A percentile compares a stretch with the other conserved stretches of the same genome.
Conservation (phyloP, 148 eudicot species). For the Rhododendron williamsianum region DNA sequence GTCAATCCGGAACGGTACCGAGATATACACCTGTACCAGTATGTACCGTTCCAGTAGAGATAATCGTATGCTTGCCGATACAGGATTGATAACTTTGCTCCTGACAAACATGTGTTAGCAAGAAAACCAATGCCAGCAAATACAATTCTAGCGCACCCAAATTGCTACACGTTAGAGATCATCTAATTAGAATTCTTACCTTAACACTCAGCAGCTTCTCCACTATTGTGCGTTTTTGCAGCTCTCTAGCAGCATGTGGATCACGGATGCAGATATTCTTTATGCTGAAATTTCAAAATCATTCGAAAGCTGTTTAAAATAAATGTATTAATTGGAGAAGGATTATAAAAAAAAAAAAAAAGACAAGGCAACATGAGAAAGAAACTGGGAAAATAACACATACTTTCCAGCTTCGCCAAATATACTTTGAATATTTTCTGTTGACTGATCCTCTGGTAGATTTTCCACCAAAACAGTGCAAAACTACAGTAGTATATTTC, state of each 20-base stretch:
- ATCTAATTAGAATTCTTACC: conserved; percentile 35
- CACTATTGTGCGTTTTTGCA: conserved; percentile 37
- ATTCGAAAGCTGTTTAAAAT: neutral
- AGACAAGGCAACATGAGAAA: neutral
- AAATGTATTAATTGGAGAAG: neutral
- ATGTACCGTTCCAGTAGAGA: no score
- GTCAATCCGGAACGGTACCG: no score
- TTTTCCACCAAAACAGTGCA: conserved; percentile 80
- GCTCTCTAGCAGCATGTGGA: conserved; percentile 44
- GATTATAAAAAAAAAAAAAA: neutral
- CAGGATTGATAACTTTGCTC: no score
- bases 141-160: neutral
- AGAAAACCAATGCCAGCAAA: neutral
- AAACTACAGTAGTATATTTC: conserved; percentile 33
- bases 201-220: conserved; percentile 65
- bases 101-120: neutral
- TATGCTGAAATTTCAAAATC: conserved; percentile 34
- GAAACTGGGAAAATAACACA: conserved; percentile 14
- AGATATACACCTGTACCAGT: no score
- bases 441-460: conserved; percentile 75
- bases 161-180: neutral
- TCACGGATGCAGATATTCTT: conserved; percentile 62
- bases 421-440: conserved; percentile 54
- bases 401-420: conserved; percentile 76
- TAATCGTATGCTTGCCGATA: no score